Percentiles rank a stretch among this genome's conserved stretches.
phyloP scores from a whole-genome alignment of 805 yeast species.

The Komagataella mondaviorum region DNA sequence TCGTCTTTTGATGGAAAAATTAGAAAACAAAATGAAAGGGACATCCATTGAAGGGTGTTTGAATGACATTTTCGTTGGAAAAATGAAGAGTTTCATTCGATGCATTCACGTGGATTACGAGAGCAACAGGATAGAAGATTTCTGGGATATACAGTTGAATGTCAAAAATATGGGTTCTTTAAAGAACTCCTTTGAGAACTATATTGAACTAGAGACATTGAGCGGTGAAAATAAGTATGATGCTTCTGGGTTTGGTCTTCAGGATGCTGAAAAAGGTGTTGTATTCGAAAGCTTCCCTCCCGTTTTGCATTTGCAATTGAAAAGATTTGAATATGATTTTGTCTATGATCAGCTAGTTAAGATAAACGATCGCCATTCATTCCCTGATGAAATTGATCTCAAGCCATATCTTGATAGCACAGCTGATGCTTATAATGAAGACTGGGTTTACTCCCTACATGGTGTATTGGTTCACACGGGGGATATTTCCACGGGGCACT shows the following conservation, averaged over 20 bases:
- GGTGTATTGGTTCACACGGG: slow-evolving; percentile 96
- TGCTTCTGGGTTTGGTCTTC: slow-evolving; percentile 81
- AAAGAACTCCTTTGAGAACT: slow-evolving; percentile 68
- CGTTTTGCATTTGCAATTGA: slow-evolving; percentile 83
- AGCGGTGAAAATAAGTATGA: slow-evolving; percentile 94
- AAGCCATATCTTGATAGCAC: slow-evolving; percentile 63
- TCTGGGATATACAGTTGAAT: slow-evolving; percentile 95
- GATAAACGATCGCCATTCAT: slow-evolving; percentile 86
- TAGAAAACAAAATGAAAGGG: slow-evolving; percentile 86
- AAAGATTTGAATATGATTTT: slow-evolving; percentile 90
- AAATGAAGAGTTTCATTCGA: slow-evolving; percentile 88
- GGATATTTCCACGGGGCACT: slow-evolving; percentile 91
- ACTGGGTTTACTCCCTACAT: slow-evolving; percentile 74
- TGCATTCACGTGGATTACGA: slow-evolving; percentile 91
- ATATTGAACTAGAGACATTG: slow-evolving; percentile 77
- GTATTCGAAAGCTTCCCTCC: slow-evolving; percentile 85
- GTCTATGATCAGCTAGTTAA: slow-evolving; percentile 79
- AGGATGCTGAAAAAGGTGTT: slow-evolving; percentile 95
- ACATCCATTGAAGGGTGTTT: slow-evolving; percentile 65
- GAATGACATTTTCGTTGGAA: slow-evolving; percentile 84
- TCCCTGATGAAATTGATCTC: slow-evolving; percentile 71
- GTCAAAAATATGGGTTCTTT: slow-evolving; percentile 73
- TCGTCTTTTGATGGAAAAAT: slow-evolving; percentile 86
- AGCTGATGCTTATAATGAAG: slow-evolving; percentile 28
- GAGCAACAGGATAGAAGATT: slow-evolving; percentile 83